Evolutionary conservation across 805 yeast genomes (phyloP), one percentile per base, ranked within the genome.

Genomic region (Lipomyces japonicus): DNA sequence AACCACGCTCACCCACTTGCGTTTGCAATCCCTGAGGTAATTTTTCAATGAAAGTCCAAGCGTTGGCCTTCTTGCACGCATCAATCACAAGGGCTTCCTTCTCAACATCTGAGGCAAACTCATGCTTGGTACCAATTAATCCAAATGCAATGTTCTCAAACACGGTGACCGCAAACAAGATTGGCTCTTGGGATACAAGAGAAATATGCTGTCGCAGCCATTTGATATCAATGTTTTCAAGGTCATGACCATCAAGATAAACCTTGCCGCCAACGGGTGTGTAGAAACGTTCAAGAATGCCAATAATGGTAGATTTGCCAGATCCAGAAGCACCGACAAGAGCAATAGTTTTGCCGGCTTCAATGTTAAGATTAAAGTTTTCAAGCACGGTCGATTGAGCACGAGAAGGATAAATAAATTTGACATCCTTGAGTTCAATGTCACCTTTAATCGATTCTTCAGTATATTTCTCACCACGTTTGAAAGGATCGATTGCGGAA

Each of bases 261-360:
- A 80, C 71, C 4, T 62, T 54, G 7, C 86, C 86, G 0, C 65
- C 52, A 3, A 63, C 48, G 4, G 83, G 80, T 53, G 77, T 80
- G 60, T 81, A 81, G 59, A 79, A 79, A 39, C 85, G 68, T 53
- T 80, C 69, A 31, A 81, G 65, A 21, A 81, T 65, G 58, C 80
- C 83, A 3, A 80, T 70, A 12, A 81, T 73, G 0, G 62, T 59
- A 32, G 59, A 52, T 37, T 3, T 72, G 65, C 38, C 88, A n/a
- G 64, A 58, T 6, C 96, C 19, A 86, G 81, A 2, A 90, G 95
- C 83, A 1, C 96, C 96, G 19, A 88, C 96, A 59, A 88, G 79
- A 9, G 96, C 96, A 34, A 88, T 90, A 60, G 84, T 86, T 58
- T 79, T 66, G 9, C 96, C 96, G 2, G 90, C 84, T 3, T 88